Evolutionary conservation across 2,329 filamentous ascomycete genomes (phyloP).

Genomic region (Bipolaris cookei): DNA sequence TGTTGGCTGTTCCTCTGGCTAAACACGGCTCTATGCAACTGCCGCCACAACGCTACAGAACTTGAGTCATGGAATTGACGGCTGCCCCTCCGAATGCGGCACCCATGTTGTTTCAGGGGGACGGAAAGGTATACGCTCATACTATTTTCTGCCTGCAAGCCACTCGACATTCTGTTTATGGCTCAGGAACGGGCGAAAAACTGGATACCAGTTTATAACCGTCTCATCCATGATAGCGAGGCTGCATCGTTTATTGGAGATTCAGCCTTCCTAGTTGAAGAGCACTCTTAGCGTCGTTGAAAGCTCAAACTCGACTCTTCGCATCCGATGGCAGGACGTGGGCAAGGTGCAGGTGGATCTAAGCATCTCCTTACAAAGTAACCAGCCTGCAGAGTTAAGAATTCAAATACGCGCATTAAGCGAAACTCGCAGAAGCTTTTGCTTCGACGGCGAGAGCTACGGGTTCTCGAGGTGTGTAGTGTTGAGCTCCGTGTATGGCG

Average conservation of each 20-base stretch:
- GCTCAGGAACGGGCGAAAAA: slow-evolving; percentile 51
- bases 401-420: slow-evolving; percentile 46
- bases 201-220: slow-evolving; percentile 54
- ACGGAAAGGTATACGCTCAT: slow-evolving; percentile 26
- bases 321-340: slow-evolving; percentile 54
- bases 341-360: slow-evolving; percentile 48
- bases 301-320: slow-evolving; percentile 45
- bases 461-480: slow-evolving; percentile 54
- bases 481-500: slow-evolving; percentile 52
- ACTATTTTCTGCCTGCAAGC: slow-evolving; percentile 34
- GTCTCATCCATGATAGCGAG: slow-evolving; percentile 50
- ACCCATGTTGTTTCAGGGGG: slow-evolving; percentile 33
- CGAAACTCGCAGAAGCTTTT: slow-evolving; percentile 23
- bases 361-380: slow-evolving; percentile 52
- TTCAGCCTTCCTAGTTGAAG: slow-evolving; percentile 50
- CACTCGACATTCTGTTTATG: slow-evolving; percentile 49
- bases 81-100: slow-evolving; percentile 21
- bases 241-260: slow-evolving; percentile 49
- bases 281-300: slow-evolving; percentile 46
- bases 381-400: slow-evolving; percentile 50
- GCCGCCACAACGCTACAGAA: slow-evolving; percentile 12
- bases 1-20: not conserved
- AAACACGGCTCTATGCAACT: slow-evolving; percentile 9
- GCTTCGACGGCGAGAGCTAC: slow-evolving; percentile 50
- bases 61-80: slow-evolving; percentile 27